phyloP scores from a whole-genome alignment of 176 grass and related monocot genomes.

The Avena eriantha region DNA sequence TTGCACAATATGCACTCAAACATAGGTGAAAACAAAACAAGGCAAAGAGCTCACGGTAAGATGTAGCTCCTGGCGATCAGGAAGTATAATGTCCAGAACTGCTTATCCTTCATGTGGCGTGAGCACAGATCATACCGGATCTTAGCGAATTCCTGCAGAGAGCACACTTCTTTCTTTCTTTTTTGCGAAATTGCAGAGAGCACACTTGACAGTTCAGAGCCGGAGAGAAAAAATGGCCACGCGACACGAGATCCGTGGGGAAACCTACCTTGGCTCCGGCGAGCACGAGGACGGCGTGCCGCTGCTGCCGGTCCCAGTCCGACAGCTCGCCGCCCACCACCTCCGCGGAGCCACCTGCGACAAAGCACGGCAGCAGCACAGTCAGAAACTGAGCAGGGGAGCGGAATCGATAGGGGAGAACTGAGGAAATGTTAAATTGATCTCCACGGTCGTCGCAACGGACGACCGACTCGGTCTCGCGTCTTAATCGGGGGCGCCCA shows the following conservation, averaged over 20 bases:
- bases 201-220: background rate
- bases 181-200: no score
- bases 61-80: slow-evolving; percentile 71
- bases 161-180: no score
- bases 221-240: background rate
- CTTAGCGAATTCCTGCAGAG: slow-evolving; percentile 72
- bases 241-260: background rate
- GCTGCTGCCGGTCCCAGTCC: slow-evolving; percentile 62
- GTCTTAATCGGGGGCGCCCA: no score
- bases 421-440: no score
- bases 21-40: background rate
- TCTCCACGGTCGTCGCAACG: no score
- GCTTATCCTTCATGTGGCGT: slow-evolving; percentile 80
- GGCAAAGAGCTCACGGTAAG: slow-evolving; percentile 61
- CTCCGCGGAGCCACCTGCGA: slow-evolving; percentile 41
- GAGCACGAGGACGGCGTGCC: slow-evolving; percentile 55
- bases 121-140: slow-evolving; percentile 81
- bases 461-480: no score
- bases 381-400: background rate
- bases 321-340: slow-evolving; percentile 40
- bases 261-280: slow-evolving; percentile 54
- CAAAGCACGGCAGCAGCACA: background rate
- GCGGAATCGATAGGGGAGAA: background rate
- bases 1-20: background rate
- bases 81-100: slow-evolving; percentile 91